phyloP scores from a whole-genome alignment of 768 basidiomycete species.

The Cystofilobasidium macerans region DNA sequence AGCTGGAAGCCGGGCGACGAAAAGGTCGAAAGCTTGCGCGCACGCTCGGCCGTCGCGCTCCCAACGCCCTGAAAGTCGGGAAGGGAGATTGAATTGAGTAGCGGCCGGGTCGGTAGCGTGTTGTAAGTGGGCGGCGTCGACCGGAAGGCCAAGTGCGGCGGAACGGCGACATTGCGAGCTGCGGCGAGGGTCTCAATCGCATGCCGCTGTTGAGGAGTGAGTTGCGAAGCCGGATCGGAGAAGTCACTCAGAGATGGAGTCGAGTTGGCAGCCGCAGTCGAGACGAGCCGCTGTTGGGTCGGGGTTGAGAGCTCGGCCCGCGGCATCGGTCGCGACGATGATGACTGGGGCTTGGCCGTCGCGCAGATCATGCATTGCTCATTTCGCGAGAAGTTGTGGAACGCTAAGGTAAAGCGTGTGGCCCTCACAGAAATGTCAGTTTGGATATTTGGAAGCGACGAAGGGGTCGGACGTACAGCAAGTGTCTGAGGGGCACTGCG shows the following conservation, averaged over 20 bases:
- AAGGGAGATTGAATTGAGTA: background rate
- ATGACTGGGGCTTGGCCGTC: background rate
- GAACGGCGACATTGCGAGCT: background rate
- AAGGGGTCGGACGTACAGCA: constrained; percentile 3
- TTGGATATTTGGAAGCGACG: no score
- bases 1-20: background rate
- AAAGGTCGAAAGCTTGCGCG: background rate
- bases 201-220: background rate
- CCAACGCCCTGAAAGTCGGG: background rate
- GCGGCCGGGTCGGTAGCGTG: background rate
- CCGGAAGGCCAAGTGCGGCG: background rate
- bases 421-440: no score
- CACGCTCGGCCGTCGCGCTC: background rate
- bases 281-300: background rate
- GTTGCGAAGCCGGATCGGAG: no score
- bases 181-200: background rate
- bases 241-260: background rate
- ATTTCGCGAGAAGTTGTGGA: constrained; percentile 19
- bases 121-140: background rate
- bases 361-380: constrained; percentile 14
- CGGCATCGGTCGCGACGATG: background rate
- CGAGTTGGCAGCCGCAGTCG: background rate
- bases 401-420: background rate
- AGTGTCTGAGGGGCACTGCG: constrained; percentile 18
- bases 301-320: background rate